A percentile compares a stretch with the other conserved stretches of the same genome.
Conservation (phyloP, 805 yeast species). For the Blastobotrys parvus region DNA sequence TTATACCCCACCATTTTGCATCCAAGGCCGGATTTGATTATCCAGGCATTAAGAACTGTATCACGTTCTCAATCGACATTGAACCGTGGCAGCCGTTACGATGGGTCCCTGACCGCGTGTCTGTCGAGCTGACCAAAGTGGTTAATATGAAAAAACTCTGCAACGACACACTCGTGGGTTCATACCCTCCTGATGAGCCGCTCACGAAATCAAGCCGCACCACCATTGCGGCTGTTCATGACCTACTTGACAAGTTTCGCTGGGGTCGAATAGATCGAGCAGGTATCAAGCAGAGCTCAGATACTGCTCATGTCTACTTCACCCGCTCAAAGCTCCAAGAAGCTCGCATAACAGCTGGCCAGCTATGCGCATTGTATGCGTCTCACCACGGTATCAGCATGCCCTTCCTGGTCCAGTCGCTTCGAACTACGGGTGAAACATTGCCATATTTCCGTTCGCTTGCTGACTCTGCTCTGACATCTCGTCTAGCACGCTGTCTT, state of each 20-base stretch:
- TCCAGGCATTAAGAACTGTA: slow-evolving; percentile 6
- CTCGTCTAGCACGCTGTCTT: background rate
- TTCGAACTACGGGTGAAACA: too few relatives aligned
- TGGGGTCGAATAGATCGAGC: background rate
- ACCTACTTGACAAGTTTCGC: background rate
- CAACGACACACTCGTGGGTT: too few relatives aligned
- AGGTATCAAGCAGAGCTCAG: too few relatives aligned
- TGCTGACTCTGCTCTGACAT: background rate
- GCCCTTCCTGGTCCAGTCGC: slow-evolving; percentile 23
- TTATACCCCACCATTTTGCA: slow-evolving; percentile 6
- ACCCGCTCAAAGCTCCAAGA: slow-evolving; percentile 12
- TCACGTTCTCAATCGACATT: slow-evolving; percentile 7
- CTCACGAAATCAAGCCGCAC: background rate
- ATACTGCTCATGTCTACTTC: too few relatives aligned
- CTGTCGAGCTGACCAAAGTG: background rate
- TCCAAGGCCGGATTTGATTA: background rate
- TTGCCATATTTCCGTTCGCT: background rate
- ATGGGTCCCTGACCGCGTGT: background rate
- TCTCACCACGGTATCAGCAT: slow-evolving; percentile 21
- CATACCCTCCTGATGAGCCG: background rate
- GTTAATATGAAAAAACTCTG: slow-evolving; percentile 1
- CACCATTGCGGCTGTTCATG: background rate
- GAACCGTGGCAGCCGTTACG: slow-evolving; percentile 7
- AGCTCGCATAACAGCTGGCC: slow-evolving; percentile 26
- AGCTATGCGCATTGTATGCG: slow-evolving; percentile 26